Percentiles rank a stretch among this genome's conserved stretches.
Conservation (phyloP, 495 filamentous ascomycete genomes). For the Talaromyces ruber region DNA sequence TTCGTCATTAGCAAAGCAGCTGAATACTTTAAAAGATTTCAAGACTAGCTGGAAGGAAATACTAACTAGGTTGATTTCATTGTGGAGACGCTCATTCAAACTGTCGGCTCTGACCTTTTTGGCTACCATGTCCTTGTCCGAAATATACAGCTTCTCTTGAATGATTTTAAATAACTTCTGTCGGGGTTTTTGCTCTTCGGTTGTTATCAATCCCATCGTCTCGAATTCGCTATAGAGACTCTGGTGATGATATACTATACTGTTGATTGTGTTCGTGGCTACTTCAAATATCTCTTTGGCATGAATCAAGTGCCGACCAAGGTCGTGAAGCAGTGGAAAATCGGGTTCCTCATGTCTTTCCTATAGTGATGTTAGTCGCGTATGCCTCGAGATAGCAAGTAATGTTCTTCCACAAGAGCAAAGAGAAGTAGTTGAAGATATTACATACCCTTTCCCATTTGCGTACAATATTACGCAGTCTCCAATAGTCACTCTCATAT, state of each 20-base stretch:
- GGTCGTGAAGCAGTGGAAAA: slow-evolving; percentile 32
- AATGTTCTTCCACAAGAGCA: neutral
- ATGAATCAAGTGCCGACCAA: slow-evolving; percentile 39
- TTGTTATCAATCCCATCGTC: neutral
- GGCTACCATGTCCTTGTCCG: slow-evolving; percentile 13
- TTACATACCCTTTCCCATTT: slow-evolving; percentile 10
- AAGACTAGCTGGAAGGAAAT: neutral
- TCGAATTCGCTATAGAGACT: slow-evolving; percentile 7
- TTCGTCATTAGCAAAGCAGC: neutral
- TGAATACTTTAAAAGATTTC: too few relatives aligned
- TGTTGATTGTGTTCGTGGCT: slow-evolving; percentile 22
- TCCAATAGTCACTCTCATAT: slow-evolving; percentile 12
- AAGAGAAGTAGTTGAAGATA: neutral
- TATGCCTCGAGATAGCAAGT: too few relatives aligned
- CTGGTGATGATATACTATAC: slow-evolving; percentile 23
- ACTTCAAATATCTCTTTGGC: slow-evolving; percentile 35
- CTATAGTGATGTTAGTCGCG: neutral
- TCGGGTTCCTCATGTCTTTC: slow-evolving; percentile 13
- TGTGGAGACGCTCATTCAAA: slow-evolving; percentile 23
- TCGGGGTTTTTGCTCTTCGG: neutral
- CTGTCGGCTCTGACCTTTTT: slow-evolving; percentile 13
- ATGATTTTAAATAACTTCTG: slow-evolving; percentile 8
- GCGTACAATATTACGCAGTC: slow-evolving; percentile 10
- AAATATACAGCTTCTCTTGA: slow-evolving; percentile 9
- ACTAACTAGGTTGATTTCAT: slow-evolving; percentile 36